Evolutionary conservation across 805 yeast genomes (phyloP), one percentile per base, ranked within the genome.

Genomic region (Wickerhamiella nectarea): DNA sequence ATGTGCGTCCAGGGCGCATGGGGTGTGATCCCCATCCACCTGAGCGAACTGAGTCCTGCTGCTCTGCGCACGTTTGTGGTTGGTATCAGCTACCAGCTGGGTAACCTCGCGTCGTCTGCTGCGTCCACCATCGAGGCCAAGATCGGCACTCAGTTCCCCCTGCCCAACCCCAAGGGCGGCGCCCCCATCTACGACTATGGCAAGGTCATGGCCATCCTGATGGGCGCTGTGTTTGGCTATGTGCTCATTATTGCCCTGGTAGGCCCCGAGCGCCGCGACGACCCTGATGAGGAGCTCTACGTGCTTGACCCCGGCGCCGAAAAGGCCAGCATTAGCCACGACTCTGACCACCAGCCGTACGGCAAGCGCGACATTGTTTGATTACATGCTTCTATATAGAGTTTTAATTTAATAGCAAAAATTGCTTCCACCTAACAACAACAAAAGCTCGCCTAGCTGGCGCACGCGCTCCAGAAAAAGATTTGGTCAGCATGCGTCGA

Each of bases 21-120:
- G 80, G 85, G 86, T 48, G 73, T 79, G 38, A 67, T 74, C 10
- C 83, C 86, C 14, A 70, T 76, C 35, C 76, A 78, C 58, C 62
- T 80, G 34, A 65, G 76, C 24, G 87, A 80, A 58, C 64, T 79
- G 40, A 71, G 81, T 11, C 79, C 77, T 46, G 77, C 80, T 12
- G 72, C 74, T 29, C 73, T 74, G 57, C 66, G 82, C 54, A 67
- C 84, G 1, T 67, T 78, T 49, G 68, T 77, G 36, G 70, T 71
- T 44, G 82, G 85, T 41, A 59, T 75, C 19, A 69, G 75, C 8
- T 79, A 79, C 56, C 86, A 79, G 60, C 68, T 79, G 46, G 86
- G 86, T 63, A 78, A 79, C 58, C 68, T 80, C 54, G 81, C 78
- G 0, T 73, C 82, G 4, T 71, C 80, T 17, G 85, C 84, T 1